Evolutionary conservation across 176 grass and related monocot genomes (phyloP).

Genomic region (Ensete ventricosum): DNA sequence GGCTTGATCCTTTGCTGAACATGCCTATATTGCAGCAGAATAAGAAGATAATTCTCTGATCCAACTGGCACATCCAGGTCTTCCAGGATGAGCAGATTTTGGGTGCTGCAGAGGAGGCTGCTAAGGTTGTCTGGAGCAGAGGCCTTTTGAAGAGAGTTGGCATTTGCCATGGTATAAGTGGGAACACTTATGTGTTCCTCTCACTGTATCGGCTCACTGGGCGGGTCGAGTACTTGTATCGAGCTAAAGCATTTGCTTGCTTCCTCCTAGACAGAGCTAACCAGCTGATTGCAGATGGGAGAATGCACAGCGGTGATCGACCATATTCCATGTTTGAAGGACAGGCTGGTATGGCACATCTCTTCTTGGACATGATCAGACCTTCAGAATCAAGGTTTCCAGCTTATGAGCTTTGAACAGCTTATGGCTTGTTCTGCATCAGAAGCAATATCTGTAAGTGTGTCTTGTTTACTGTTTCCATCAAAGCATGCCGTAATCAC

Average conservation of each 20-base stretch:
- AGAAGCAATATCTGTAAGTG: not conserved
- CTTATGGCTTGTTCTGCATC: too few species aligned
- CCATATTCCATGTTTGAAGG: constrained; percentile 34
- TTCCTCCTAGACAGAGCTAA: constrained; percentile 27
- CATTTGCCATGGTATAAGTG: constrained; percentile 33
- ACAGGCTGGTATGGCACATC: constrained; percentile 28
- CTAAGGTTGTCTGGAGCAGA: constrained; percentile 25
- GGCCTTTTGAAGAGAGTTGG: constrained; percentile 28
- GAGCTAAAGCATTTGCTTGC: constrained; percentile 31
- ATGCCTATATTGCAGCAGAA: not conserved
- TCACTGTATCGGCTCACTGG: constrained; percentile 28
- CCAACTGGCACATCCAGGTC: not conserved
- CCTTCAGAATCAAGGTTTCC: constrained; percentile 33
- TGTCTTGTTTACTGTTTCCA: not conserved
- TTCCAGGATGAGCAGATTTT: constrained; percentile 22
- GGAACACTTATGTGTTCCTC: constrained; percentile 35
- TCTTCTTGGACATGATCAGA: constrained; percentile 31
- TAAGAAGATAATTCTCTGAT: not conserved
- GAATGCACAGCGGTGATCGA: constrained; percentile 20
- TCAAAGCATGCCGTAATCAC: not conserved
- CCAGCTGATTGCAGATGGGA: constrained; percentile 23
- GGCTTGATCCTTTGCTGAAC: not conserved
- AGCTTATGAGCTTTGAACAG: constrained; percentile 32
- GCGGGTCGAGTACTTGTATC: constrained; percentile 19
- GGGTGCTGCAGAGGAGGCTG: constrained; percentile 20